Percentiles rank a stretch among this genome's conserved stretches.
Evolutionary conservation across 1,139 yeast genomes (phyloP).

Genomic region (Pneumocystis murina): DNA sequence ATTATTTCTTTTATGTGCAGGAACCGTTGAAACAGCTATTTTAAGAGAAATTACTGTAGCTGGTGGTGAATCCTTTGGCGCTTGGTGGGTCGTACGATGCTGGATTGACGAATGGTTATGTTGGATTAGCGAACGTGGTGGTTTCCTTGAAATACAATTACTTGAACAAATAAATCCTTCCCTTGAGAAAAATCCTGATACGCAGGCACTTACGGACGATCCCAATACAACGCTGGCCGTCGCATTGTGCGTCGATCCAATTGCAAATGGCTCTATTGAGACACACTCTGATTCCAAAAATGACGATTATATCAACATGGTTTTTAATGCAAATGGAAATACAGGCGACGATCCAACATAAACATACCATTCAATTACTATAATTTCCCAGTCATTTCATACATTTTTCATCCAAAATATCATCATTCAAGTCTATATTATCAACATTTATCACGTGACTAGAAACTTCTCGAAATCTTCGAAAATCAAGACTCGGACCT

Average conservation of each 20-base stretch:
- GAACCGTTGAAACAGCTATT: slow-evolving; percentile 48
- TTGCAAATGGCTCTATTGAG: background rate
- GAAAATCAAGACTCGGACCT: background rate
- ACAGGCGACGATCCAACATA: background rate
- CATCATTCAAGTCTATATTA: background rate
- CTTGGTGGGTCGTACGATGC: slow-evolving; percentile 67
- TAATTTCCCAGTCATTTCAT: too few relatives aligned
- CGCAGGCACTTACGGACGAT: background rate
- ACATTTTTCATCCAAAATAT: too few relatives aligned
- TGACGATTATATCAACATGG: background rate
- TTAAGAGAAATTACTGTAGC: slow-evolving; percentile 45
- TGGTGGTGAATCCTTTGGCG: slow-evolving; percentile 50
- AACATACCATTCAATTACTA: too few relatives aligned
- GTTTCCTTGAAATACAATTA: slow-evolving; percentile 29
- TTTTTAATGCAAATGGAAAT: background rate
- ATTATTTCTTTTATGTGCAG: slow-evolving; percentile 39
- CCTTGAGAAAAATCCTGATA: background rate
- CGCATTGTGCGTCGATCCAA: background rate
- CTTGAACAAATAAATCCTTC: slow-evolving; percentile 7
- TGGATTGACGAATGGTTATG: slow-evolving; percentile 65
- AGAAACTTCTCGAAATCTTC: background rate
- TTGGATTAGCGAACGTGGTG: slow-evolving; percentile 58
- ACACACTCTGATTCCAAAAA: background rate
- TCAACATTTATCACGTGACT: background rate
- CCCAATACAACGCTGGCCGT: background rate